Base-by-base conservation (phyloP, 192 early-diverging fungal species). In the Coemansia sp. region DNA sequence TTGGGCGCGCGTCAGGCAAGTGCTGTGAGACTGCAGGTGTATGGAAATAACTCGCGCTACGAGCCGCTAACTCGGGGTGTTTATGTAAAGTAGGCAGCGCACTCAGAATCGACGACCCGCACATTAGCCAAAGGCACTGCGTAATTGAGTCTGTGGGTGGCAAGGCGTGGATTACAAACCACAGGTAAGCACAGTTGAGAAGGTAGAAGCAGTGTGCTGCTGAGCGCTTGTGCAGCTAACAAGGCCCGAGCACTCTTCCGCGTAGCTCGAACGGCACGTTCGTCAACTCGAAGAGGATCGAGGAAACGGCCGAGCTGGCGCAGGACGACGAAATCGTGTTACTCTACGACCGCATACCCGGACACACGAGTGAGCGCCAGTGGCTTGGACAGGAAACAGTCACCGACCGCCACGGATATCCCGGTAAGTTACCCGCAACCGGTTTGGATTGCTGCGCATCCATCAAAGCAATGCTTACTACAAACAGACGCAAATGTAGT, bases 121-220 rank as follows among this genome's bases (percentile, higher is more conserved):
- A 62, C 34, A 64, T 75, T 4, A 75, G 73, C 47, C 50, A 61
- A 23, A 29, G 22, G 9, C 73, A 75, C 35, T 75, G 73, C 46
- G 47, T 29, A 25, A 30, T 75, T 10, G 54, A 57, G 20, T 26
- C 49, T 6, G 30, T 22, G 5, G 26, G 46, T 17, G 48, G 43
- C 4, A 34, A n/a, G 12, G 62, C 67, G n/a, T 50, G 20, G 19
- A 47, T 69, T 22, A 35, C 40, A 17, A 69, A 62, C 32, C 46
- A 36, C 30, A 72, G 51, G 51, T 42, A 51, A 38, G 50, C 23
- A 29, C n/a, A 17, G 3, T n/a, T n/a, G n/a, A n/a, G n/a, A n/a
- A n/a, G n/a, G n/a, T n/a, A n/a, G n/a, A n/a, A n/a, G n/a, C n/a
- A n/a, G n/a, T n/a, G n/a, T n/a, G n/a, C n/a, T n/a, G n/a, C n/a